Percentiles rank a stretch among this genome's conserved stretches.
Conservation (phyloP, 371 early-diverging fungal genomes). For the Funneliformis caledonium region DNA sequence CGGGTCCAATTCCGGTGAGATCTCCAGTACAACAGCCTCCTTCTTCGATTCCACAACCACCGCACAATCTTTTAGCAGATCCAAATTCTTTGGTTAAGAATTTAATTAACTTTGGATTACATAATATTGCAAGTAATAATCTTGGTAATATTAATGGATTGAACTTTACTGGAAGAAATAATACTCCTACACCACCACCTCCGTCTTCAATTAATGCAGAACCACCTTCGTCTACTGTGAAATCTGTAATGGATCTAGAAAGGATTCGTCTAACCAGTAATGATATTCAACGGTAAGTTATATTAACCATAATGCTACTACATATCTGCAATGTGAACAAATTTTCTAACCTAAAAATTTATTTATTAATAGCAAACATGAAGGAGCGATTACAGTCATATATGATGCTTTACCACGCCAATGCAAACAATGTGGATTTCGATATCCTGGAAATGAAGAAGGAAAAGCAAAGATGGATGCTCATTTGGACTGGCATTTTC, state of each 20-base stretch:
- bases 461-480: conserved; percentile 77
- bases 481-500: conserved; percentile 94
- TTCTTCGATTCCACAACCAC: conserved; percentile 42
- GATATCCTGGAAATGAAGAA: conserved; percentile 71
- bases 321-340: background rate
- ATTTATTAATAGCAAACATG: conserved; percentile 51
- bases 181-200: conserved; percentile 24
- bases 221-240: conserved; percentile 11
- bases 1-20: conserved; percentile 29
- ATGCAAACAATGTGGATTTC: conserved; percentile 92
- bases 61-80: conserved; percentile 42
- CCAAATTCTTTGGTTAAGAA: conserved; percentile 47
- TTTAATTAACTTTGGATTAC: conserved; percentile 49
- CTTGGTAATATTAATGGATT: conserved; percentile 27
- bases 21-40: conserved; percentile 37
- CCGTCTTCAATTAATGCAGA: background rate
- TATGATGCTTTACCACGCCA: conserved; percentile 79
- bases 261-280: conserved; percentile 48
- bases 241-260: conserved; percentile 45
- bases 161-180: background rate
- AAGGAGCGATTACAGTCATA: conserved; percentile 66
- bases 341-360: background rate
- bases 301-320: background rate
- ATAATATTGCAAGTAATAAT: conserved; percentile 30
- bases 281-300: conserved; percentile 47